Evolutionary conservation across 1,284 basidiomycete genomes (phyloP), one percentile per base, ranked within the genome.

Genomic region (Irpex sp.): DNA sequence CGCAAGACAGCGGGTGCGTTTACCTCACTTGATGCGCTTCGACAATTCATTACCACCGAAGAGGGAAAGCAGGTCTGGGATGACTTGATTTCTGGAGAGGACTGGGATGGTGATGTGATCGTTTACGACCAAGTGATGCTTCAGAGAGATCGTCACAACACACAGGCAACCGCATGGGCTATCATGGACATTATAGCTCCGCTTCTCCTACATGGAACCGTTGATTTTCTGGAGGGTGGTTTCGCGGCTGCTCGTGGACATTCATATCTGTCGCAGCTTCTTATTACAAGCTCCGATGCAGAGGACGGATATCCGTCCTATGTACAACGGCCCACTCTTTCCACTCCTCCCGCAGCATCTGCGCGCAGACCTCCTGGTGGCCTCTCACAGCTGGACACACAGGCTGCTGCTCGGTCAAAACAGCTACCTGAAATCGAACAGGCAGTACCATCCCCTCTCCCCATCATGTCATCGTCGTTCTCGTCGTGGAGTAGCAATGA

Each of bases 61-160:
- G 77, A 82, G 15, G 90, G 88, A 13, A 89, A 87, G 71, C 76
- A 76, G 2, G 74, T 79, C 15, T 93, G 92, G 92, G 89, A 92
- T 69, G 71, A 78, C 3, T 72, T 85, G 7, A 80, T 88, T 72
- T 72, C 76, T 57, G 72, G 72, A 57, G 74, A 71, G 38, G 73
- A 79, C n/a, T 92, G 91, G 91, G 86, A 91, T 69, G 87, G 89
- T 13, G 81, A 87, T 70, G 77, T 92, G 26, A 81, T 93, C 61
- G 77, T 93, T 4, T 91, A 88, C 71, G 90, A 91, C 68, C 88
- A 92, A 64, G 85, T 87, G 64, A 92, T 91, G 80, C 86, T 89
- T 71, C 77, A 81, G 60, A 82, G 81, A 62, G 85, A 89, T 68
- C 83, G 79, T 66, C 77, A 80, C 62, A 85, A 83, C 66, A 70